phyloP scores from a whole-genome alignment of 768 basidiomycete species.

The Mycena olivaceomarginata region DNA sequence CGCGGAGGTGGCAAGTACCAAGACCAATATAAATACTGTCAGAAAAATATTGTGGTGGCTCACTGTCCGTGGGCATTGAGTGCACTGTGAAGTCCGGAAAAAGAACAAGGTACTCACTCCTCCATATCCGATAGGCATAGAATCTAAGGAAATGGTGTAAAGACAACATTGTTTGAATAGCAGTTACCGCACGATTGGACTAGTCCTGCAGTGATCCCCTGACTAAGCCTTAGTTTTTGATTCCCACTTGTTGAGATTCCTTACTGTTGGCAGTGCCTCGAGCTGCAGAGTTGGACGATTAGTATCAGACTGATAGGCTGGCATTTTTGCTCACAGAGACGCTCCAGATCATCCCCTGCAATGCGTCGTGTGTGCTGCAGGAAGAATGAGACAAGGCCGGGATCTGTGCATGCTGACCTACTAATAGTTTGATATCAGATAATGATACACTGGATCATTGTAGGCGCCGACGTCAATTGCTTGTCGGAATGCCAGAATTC shows the following conservation, averaged over 20 bases:
- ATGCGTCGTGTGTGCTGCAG: constrained; percentile 24
- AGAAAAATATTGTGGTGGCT: constrained; percentile 63
- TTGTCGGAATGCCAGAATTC: not conserved
- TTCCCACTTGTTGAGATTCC: constrained; percentile 25
- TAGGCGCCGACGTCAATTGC: not conserved
- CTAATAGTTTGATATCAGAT: constrained; percentile 67
- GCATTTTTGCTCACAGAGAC: constrained; percentile 55
- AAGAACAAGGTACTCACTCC: constrained; percentile 54
- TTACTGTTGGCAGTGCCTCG: constrained; percentile 68
- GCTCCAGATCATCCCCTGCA: constrained; percentile 50
- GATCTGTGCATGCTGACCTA: constrained; percentile 32
- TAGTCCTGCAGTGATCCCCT: constrained; percentile 70
- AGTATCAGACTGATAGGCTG: not conserved
- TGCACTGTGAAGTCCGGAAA: not conserved
- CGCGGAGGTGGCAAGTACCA: constrained; percentile 57
- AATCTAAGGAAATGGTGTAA: constrained; percentile 56
- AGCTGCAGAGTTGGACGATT: constrained; percentile 51
- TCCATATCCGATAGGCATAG: constrained; percentile 70
- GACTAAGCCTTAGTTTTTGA: constrained; percentile 40
- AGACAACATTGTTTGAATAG: not conserved
- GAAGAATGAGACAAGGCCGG: constrained; percentile 19
- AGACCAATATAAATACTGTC: constrained; percentile 54
- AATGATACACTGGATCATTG: constrained; percentile 63
- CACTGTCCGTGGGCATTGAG: constrained; percentile 49
- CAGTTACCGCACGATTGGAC: constrained; percentile 67